phyloP scores from a whole-genome alignment of 2,329 filamentous ascomycete genomes.

The Botryotinia calthae region DNA sequence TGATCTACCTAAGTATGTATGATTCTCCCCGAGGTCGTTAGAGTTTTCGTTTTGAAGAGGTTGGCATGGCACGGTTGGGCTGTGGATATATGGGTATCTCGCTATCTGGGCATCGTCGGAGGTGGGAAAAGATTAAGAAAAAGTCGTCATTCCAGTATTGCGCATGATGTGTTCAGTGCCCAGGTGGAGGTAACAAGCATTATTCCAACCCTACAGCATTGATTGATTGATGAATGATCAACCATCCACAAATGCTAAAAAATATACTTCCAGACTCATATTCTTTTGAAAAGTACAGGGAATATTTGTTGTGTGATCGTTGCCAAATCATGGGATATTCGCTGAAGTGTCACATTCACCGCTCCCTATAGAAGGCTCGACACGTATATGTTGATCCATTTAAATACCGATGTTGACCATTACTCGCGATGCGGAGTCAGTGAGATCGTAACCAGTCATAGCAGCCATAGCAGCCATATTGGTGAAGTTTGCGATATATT shows the following conservation, averaged over 20 bases:
- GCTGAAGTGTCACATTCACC: conserved; percentile 23
- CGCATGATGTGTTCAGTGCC: conserved; percentile 21
- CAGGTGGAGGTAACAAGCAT: conserved; percentile 17
- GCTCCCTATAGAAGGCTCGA: conserved; percentile 15
- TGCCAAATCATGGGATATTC: conserved; percentile 22
- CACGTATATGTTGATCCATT: conserved; percentile 22
- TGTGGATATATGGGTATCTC: conserved; percentile 12
- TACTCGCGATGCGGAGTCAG: conserved; percentile 7
- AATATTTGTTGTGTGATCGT: conserved; percentile 19
- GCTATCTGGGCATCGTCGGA: conserved; percentile 4
- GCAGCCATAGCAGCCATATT: conserved; percentile 11
- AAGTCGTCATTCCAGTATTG: conserved; percentile 18
- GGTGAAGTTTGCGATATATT: conserved; percentile 15
- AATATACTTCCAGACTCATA: conserved; percentile 6
- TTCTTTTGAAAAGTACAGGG: conserved; percentile 5
- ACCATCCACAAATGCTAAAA: conserved; percentile 10
- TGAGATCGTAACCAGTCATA: conserved; percentile 10
- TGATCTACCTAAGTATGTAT: not conserved
- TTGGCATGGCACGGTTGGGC: conserved; percentile 11
- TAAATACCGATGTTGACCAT: conserved; percentile 16
- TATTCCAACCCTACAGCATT: conserved; percentile 16
- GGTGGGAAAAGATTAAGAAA: conserved; percentile 2
- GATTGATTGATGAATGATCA: conserved; percentile 20
- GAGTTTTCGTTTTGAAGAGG: conserved; percentile 4
- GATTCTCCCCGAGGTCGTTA: not conserved